A percentile compares a stretch with the other conserved stretches of the same genome.
phyloP scores from a whole-genome alignment of 306 rosid genomes.

The Vigna reflexopilosa region DNA sequence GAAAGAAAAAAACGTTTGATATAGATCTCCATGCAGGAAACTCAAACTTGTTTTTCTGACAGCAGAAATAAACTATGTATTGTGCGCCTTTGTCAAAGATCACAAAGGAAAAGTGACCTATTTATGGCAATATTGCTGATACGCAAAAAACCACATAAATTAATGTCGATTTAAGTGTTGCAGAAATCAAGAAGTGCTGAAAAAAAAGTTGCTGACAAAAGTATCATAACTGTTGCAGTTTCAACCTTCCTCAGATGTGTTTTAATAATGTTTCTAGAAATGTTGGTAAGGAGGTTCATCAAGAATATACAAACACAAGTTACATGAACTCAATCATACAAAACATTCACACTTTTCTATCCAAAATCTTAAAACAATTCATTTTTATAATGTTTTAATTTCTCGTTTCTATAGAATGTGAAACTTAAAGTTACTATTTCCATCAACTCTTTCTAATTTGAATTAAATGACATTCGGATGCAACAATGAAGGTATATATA shows the following conservation, averaged over 20 bases:
- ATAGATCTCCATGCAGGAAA: conserved; percentile 21
- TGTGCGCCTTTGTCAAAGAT: conserved; percentile 15
- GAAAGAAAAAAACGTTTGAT: background rate
- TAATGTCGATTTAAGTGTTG: background rate
- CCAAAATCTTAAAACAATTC: too few relatives aligned
- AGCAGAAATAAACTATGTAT: background rate
- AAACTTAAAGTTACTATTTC: too few relatives aligned
- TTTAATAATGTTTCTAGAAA: background rate
- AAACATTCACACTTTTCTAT: too few relatives aligned
- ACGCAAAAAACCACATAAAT: background rate
- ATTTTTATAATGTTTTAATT: too few relatives aligned
- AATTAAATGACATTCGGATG: background rate
- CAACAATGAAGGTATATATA: background rate
- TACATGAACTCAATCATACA: too few relatives aligned
- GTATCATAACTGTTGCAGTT: background rate
- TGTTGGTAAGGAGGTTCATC: too few relatives aligned
- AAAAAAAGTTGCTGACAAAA: conserved; percentile 13
- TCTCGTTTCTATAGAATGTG: too few relatives aligned
- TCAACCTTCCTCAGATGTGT: conserved; percentile 42
- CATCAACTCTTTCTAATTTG: background rate
- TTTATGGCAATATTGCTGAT: background rate
- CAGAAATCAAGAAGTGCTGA: background rate
- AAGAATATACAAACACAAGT: too few relatives aligned
- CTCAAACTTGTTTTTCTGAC: background rate
- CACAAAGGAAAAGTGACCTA: background rate